A percentile compares a stretch with the other conserved stretches of the same genome.
Evolutionary conservation across 306 rosid genomes (phyloP).

Genomic region (Casuarina cunninghamiana): DNA sequence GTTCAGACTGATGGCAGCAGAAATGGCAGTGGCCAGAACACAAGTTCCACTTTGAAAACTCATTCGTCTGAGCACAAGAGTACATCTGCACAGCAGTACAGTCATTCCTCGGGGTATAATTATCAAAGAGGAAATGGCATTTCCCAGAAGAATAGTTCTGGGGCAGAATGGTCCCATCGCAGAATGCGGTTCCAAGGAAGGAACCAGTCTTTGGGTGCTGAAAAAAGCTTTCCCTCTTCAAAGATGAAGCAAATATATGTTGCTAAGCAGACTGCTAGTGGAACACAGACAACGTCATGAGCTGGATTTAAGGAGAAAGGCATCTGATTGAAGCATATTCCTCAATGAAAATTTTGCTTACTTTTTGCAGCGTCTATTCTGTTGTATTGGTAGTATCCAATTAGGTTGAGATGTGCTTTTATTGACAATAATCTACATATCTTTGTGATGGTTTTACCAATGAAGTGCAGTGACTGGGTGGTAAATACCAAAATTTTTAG

Average conservation of each 20-base stretch:
- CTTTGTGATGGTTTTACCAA: slow-evolving; percentile 21
- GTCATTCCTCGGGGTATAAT: slow-evolving; percentile 62
- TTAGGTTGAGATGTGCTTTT: slow-evolving; percentile 44
- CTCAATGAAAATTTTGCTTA: slow-evolving; percentile 48
- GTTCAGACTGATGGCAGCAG: slow-evolving; percentile 42
- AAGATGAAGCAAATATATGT: slow-evolving; percentile 90
- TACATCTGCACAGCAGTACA: slow-evolving; percentile 55
- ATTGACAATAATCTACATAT: slow-evolving; percentile 23
- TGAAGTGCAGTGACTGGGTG: slow-evolving; percentile 28
- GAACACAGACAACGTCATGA: slow-evolving; percentile 53
- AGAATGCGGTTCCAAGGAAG: slow-evolving; percentile 78
- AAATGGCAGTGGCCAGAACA: slow-evolving; percentile 44
- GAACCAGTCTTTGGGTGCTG: slow-evolving; percentile 63
- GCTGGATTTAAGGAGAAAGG: slow-evolving; percentile 24
- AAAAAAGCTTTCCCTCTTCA: slow-evolving; percentile 59
- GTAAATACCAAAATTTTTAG: slow-evolving; percentile 19
- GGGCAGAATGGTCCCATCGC: slow-evolving; percentile 76
- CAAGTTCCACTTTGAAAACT: slow-evolving; percentile 42
- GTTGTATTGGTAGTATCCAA: slow-evolving; percentile 29
- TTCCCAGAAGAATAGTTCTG: slow-evolving; percentile 67
- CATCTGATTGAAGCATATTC: slow-evolving; percentile 22
- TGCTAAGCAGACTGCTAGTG: slow-evolving; percentile 75
- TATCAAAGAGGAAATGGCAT: slow-evolving; percentile 61
- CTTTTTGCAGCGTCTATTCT: slow-evolving; percentile 31
- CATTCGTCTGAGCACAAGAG: slow-evolving; percentile 51